Evolutionary conservation across 495 filamentous ascomycete species (phyloP).

Genomic region (Annulohypoxylon nitens): DNA sequence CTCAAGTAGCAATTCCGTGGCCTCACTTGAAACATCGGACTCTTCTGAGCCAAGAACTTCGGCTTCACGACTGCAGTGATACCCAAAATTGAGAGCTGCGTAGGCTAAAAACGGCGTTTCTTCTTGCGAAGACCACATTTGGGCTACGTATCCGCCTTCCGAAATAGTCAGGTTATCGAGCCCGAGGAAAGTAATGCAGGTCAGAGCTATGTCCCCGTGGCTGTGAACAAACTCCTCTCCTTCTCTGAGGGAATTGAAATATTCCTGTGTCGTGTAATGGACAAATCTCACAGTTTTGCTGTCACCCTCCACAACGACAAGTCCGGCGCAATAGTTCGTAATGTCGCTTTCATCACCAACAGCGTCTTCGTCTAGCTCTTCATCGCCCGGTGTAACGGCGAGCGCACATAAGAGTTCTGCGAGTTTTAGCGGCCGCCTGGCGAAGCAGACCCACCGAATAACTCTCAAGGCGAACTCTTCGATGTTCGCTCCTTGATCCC

Average conservation of each 20-base stretch:
- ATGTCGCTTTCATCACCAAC: slow-evolving; percentile 47
- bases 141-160: slow-evolving; percentile 23
- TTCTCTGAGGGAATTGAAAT: slow-evolving; percentile 49
- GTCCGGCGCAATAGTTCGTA: slow-evolving; percentile 51
- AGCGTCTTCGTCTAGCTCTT: slow-evolving; percentile 48
- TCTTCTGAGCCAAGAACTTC: slow-evolving; percentile 18
- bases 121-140: slow-evolving; percentile 44
- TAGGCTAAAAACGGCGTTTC: slow-evolving; percentile 51
- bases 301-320: slow-evolving; percentile 54
- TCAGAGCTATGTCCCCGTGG: slow-evolving; percentile 46
- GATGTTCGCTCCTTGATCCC: slow-evolving; percentile 47
- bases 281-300: slow-evolving; percentile 51
- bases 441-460: slow-evolving; percentile 51
- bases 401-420: slow-evolving; percentile 56
- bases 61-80: slow-evolving; percentile 39
- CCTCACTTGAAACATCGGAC: slow-evolving; percentile 8
- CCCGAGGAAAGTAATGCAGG: slow-evolving; percentile 50
- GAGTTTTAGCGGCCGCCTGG: slow-evolving; percentile 43
- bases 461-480: slow-evolving; percentile 49
- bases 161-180: slow-evolving; percentile 40
- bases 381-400: slow-evolving; percentile 42
- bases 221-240: slow-evolving; percentile 45
- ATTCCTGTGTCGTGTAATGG: slow-evolving; percentile 53
- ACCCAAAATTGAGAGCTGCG: slow-evolving; percentile 52
- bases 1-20: slow-evolving; percentile 17